phyloP scores from a whole-genome alignment of 2,329 filamentous ascomycete species.

The Fusarium albidum region DNA sequence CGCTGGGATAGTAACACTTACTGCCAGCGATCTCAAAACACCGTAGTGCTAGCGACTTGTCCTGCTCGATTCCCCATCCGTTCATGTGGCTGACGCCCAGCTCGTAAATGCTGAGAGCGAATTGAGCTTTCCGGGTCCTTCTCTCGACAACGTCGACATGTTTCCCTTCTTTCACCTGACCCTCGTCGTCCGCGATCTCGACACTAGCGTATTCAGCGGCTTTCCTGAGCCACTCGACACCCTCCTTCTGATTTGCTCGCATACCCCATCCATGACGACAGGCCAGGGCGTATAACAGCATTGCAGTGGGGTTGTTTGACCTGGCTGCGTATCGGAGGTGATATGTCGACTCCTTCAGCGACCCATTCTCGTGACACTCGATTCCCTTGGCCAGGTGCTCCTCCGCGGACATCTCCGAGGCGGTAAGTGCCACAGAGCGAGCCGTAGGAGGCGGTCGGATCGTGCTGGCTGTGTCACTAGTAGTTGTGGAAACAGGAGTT shows the following conservation, averaged over 20 bases:
- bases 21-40: conserved; percentile 97
- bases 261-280: conserved; percentile 98
- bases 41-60: conserved; percentile 84
- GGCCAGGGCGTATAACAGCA: conserved; percentile 94
- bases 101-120: conserved; percentile 95
- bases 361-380: conserved; percentile 85
- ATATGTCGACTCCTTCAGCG: conserved; percentile 93
- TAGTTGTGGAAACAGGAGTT: conserved; percentile 57
- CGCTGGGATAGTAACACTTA: conserved; percentile 48
- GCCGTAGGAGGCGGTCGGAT: conserved; percentile 52
- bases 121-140: conserved; percentile 89
- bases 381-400: conserved; percentile 93
- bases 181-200: conserved; percentile 85
- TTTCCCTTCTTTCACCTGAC: conserved; percentile 69
- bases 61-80: conserved; percentile 95
- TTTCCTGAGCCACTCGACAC: conserved; percentile 89
- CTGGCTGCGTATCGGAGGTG: conserved; percentile 90
- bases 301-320: conserved; percentile 87
- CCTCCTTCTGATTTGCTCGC: conserved; percentile 89
- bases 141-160: conserved; percentile 71
- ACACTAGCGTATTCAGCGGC: conserved; percentile 85
- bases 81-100: conserved; percentile 97
- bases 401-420: conserved; percentile 79
- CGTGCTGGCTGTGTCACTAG: conserved; percentile 64
- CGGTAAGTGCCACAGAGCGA: conserved; percentile 59